These are phyloP conservation scores for Martiniozyma abietophila DNA, from an alignment of 805 yeast species.

Conservation along the genomic window DNA sequence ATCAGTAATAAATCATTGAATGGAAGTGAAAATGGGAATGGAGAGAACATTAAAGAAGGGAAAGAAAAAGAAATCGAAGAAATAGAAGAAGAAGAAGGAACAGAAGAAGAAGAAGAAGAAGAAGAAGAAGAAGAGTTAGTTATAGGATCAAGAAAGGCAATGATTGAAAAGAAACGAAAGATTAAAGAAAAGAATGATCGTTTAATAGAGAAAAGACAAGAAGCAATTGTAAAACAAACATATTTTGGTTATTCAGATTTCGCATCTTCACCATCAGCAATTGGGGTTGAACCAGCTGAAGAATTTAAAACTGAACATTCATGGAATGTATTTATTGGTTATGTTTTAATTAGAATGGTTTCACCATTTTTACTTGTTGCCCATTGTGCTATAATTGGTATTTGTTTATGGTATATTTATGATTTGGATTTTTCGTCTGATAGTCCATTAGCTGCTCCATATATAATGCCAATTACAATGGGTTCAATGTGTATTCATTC, in stretches of 20 bases:
- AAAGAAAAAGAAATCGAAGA: too few species aligned
- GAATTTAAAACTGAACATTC: constrained; percentile 10
- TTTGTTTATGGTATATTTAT: constrained; percentile 14
- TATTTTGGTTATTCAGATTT: constrained; percentile 10
- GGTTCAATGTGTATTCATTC: constrained; percentile 16
- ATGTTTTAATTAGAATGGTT: constrained; percentile 17
- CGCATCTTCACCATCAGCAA: not conserved
- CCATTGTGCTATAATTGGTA: constrained; percentile 17
- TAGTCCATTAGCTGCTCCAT: constrained; percentile 8
- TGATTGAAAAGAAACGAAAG: not conserved
- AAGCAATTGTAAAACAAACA: constrained; percentile 1
- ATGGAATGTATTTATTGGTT: constrained; percentile 23
- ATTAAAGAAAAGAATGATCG: not conserved
- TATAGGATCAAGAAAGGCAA: constrained; percentile 11
- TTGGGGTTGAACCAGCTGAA: constrained; percentile 9
- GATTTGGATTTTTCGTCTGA: constrained; percentile 11
- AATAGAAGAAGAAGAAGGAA: too few species aligned
- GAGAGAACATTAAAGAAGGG: too few species aligned
- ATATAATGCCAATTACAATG: constrained; percentile 15
- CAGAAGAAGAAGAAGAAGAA: constrained; percentile 1
- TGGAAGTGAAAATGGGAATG: too few species aligned
- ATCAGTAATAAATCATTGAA: too few species aligned
- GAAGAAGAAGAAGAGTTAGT: constrained; percentile 14
- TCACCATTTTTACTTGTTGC: constrained; percentile 21
- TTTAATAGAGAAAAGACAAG: not conserved